Evolutionary conservation across 129 eudicot genomes (phyloP), one percentile per base, ranked within the genome.

Genomic region (Heracleum sosnowskyi): DNA sequence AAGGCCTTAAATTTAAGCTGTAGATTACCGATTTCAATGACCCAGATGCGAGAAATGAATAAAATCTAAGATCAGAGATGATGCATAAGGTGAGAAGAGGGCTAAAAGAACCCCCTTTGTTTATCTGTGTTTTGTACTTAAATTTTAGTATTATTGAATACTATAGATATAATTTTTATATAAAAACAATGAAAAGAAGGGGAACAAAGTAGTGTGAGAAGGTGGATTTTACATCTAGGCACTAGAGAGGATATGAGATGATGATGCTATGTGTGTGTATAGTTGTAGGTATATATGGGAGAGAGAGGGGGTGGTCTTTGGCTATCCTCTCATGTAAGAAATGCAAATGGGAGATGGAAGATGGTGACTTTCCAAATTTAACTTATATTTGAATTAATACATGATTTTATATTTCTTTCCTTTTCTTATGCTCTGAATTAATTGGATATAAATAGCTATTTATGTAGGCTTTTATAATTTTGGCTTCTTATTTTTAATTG

Each of bases 31-130:
- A 60, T 0, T 60, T 60, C 68, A 60, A 60, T 57, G 66, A 57
- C 66, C 68, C 33, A 60, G 68, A 60, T 60, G 34, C n/a, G 68
- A 60, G 29, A 60, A n/a, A 8, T 24, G 16, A 10, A 60, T 60
- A 60, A 9, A 60, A 26, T 9, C 31, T 2, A 93, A 93, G 96
- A 93, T 93, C 98, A 85, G 84, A 84, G 84, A 81, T 86, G 87
- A 82, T 86, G 79, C 85, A 86, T 87, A 83, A 83, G 86, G 78
- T 70, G 77, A 84, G 70, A 75, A 80, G 87, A 83, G 89, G 87
- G 89, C 85, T 75, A 78, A 75, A 81, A 84, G 83, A 84, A 84
- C 90, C 86, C 88, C 87, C 81, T 78, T 83, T 84, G 74, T 82
- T 82, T 83, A 81, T 60, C 68, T 60, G 68, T n/a, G 11, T 1